phyloP scores from a whole-genome alignment of 2,329 filamentous ascomycete genomes.

The Trichoderma sp. region DNA sequence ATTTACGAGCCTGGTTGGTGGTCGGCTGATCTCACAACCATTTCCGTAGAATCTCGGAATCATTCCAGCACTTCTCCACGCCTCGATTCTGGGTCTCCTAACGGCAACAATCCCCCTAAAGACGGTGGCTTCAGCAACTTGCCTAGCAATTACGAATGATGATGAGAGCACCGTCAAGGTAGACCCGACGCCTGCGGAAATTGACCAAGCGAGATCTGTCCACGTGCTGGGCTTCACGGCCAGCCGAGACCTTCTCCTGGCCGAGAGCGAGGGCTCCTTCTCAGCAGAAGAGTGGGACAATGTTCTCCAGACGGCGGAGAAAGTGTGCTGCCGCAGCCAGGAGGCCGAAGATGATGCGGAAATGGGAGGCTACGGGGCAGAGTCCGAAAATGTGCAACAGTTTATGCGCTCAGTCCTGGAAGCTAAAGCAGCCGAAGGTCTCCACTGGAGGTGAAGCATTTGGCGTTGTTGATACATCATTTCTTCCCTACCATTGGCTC shows the following conservation, averaged over 20 bases:
- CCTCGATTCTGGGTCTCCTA: conserved; percentile 72
- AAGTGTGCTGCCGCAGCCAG: conserved; percentile 57
- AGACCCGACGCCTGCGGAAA: conserved; percentile 62
- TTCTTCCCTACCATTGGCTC: background rate
- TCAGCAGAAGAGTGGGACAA: conserved; percentile 72
- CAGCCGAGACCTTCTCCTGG: conserved; percentile 68
- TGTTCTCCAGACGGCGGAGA: conserved; percentile 62
- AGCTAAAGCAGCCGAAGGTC: conserved; percentile 50
- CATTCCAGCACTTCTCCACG: conserved; percentile 79
- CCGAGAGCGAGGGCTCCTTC: conserved; percentile 80
- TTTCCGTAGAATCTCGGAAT: conserved; percentile 66
- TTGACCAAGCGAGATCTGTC: conserved; percentile 63
- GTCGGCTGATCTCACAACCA: conserved; percentile 19
- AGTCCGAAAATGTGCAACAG: conserved; percentile 51
- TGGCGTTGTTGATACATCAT: background rate
- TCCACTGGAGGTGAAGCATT: conserved; percentile 55
- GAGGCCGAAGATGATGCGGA: conserved; percentile 40
- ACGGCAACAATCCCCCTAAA: conserved; percentile 80
- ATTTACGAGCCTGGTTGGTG: background rate
- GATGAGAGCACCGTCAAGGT: conserved; percentile 40
- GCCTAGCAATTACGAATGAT: conserved; percentile 54
- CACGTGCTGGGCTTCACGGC: conserved; percentile 86
- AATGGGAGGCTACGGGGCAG: conserved; percentile 44
- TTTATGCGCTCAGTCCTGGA: conserved; percentile 64
- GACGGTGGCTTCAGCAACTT: conserved; percentile 64